These are phyloP conservation scores for Niveomyces coronatus DNA, from an alignment of 2,329 filamentous ascomycete species.

Conservation along the genomic window DNA sequence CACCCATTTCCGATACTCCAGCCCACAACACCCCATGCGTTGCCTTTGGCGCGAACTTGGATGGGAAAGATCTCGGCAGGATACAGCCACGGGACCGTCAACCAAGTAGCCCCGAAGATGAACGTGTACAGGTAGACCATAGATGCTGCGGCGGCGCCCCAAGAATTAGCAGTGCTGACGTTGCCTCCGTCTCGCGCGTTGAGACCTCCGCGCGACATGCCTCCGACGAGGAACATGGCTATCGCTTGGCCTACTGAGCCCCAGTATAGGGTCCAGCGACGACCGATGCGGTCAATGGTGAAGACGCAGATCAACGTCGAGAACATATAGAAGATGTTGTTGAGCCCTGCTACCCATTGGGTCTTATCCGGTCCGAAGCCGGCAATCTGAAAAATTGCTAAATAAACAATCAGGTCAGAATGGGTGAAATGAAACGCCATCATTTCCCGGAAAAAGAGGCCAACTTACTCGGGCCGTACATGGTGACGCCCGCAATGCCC, in stretches of 20 bases:
- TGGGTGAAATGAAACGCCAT: too few relatives aligned
- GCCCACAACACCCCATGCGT: slow-evolving; percentile 65
- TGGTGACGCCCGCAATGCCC: slow-evolving; percentile 58
- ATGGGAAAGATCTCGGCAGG: slow-evolving; percentile 66
- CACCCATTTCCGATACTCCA: slow-evolving; percentile 70
- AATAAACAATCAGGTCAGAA: too few relatives aligned
- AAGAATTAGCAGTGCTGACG: slow-evolving; percentile 31
- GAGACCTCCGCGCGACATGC: slow-evolving; percentile 42
- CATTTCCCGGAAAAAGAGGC: too few relatives aligned
- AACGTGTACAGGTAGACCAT: slow-evolving; percentile 46
- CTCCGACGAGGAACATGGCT: slow-evolving; percentile 57
- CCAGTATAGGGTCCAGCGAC: slow-evolving; percentile 61
- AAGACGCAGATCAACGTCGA: slow-evolving; percentile 60
- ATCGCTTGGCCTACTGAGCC: slow-evolving; percentile 53
- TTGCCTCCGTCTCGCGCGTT: slow-evolving; percentile 31
- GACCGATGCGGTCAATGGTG: slow-evolving; percentile 57
- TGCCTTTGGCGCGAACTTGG: slow-evolving; percentile 61
- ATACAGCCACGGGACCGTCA: slow-evolving; percentile 51
- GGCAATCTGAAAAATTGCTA: slow-evolving; percentile 47
- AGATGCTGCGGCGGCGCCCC: neutral
- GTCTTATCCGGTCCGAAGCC: slow-evolving; percentile 45
- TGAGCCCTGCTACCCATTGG: slow-evolving; percentile 43
- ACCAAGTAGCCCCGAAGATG: slow-evolving; percentile 35
- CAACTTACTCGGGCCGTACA: slow-evolving; percentile 45
- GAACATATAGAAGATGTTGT: slow-evolving; percentile 36